Percentiles rank a stretch among this genome's conserved stretches.
Evolutionary conservation across 2,329 filamentous ascomycete genomes (phyloP).

Genomic region (Cercospora beticola): DNA sequence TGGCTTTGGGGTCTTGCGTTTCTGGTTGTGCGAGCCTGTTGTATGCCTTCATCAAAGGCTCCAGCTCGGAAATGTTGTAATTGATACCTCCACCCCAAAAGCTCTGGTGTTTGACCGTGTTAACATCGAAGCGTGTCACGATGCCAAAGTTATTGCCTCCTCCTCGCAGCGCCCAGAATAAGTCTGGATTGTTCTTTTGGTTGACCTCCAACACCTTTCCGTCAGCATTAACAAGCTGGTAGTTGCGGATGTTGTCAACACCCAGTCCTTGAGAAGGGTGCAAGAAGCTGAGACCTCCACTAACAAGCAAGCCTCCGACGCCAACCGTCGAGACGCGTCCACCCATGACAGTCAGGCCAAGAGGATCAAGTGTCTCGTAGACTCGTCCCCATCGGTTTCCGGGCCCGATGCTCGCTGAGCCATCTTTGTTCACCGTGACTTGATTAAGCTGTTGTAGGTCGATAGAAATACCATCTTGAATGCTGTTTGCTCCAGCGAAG

Average conservation of each 20-base stretch:
- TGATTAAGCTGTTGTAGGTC: constrained; percentile 27
- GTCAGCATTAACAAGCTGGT: constrained; percentile 31
- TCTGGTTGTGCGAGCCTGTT: constrained; percentile 3
- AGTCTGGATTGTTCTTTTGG: constrained; percentile 25
- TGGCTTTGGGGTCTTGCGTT: constrained; percentile 12
- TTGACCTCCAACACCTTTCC: constrained; percentile 31
- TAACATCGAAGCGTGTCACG: constrained; percentile 32
- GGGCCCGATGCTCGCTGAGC: constrained; percentile 6
- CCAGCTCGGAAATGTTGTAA: constrained; percentile 9
- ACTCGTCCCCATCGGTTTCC: constrained; percentile 19
- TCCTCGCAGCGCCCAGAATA: constrained; percentile 29
- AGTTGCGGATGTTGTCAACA: constrained; percentile 35
- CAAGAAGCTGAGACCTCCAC: constrained; percentile 37
- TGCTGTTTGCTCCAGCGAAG: constrained; percentile 30
- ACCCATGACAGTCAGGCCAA: constrained; percentile 26
- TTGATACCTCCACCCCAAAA: constrained; percentile 25
- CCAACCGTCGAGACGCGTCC: constrained; percentile 32
- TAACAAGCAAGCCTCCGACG: constrained; percentile 33
- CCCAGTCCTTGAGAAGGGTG: constrained; percentile 31
- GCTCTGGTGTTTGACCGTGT: constrained; percentile 22
- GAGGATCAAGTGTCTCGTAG: constrained; percentile 23
- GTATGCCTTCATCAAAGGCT: constrained; percentile 3
- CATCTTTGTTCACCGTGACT: constrained; percentile 5
- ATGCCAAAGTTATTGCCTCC: constrained; percentile 36
- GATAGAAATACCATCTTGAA: constrained; percentile 31